Evolutionary conservation across 2,329 filamentous ascomycete species (phyloP), one percentile per base, ranked within the genome.

Genomic region (Ceratocystis destructans): DNA sequence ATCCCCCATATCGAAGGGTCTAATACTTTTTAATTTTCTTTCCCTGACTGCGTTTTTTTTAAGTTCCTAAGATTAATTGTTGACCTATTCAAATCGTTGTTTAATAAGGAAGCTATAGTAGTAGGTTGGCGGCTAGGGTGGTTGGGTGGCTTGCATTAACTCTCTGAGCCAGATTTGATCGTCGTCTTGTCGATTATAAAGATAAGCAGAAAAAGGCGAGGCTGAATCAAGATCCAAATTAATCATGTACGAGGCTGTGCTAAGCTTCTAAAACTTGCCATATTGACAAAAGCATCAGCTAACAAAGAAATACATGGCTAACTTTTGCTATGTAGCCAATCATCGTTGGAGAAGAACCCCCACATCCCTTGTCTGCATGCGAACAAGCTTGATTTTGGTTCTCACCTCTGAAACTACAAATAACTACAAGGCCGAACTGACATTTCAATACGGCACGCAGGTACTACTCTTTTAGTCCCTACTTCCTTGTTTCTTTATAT

Each of bases 1-100:
- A 28, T 69, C 69, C 17, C 73, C 72, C 64, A 69, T 70, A 3
- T 28, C 6, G 48, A 53, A 22, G 25, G 15, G 48, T 53, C 5
- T 5, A 41, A 15, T 25, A 53, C 48, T 41, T 3, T 41, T 4
- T 41, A 41, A 10, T 22, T 12, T 25, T 6, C 48, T 41, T 41
- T 41, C 37, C 1, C 12, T 41, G 37, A 15, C 4, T 41, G 37
- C 37, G 28, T 28, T 41, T 41, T 41, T 41, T 41, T 15, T 2
- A 41, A 12, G 37, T 41, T 41, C 37, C 37, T 15, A 41, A 41
- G 10, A 15, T 41, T 41, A 3, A 41, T 41, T 41, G 37, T 5
- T 41, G 3, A 3, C 37, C 10, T 15, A 12, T 41, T 15, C 37
- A 41, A 41, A 15, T 41, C 3, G 15, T 5, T 10, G 53, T 22